Percentiles rank a stretch among this genome's conserved stretches.
phyloP scores from a whole-genome alignment of 768 basidiomycete species.

The Coprinopsis cinerea region DNA sequence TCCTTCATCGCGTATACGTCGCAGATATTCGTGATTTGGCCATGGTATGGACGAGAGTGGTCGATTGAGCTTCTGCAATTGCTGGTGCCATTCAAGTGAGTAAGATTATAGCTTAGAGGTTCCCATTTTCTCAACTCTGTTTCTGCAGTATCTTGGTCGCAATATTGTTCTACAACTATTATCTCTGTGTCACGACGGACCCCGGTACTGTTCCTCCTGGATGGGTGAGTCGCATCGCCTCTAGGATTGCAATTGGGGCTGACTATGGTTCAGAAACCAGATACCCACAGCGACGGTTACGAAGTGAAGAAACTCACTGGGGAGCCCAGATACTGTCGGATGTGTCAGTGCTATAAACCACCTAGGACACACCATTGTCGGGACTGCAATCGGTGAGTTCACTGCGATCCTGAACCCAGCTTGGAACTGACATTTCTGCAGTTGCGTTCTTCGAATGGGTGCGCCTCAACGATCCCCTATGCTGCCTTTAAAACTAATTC shows the following conservation, averaged over 20 bases:
- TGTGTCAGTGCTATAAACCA: constrained; percentile 81
- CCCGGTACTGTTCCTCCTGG: constrained; percentile 75
- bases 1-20: constrained; percentile 85
- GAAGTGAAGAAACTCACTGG: constrained; percentile 91
- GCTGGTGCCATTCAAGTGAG: constrained; percentile 90
- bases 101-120: constrained; percentile 5
- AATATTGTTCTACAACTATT: constrained; percentile 86
- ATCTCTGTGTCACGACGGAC: constrained; percentile 72
- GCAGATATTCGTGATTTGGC: constrained; percentile 87
- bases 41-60: constrained; percentile 79
- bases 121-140: constrained; percentile 10
- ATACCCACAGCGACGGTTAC: constrained; percentile 63
- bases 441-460: constrained; percentile 91
- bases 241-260: not conserved
- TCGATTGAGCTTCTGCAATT: constrained; percentile 70
- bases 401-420: not conserved
- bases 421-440: constrained; percentile 20
- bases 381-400: constrained; percentile 69
- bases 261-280: constrained; percentile 54
- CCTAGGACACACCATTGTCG: constrained; percentile 91
- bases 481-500: constrained; percentile 6
- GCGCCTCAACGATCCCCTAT: constrained; percentile 15
- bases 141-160: constrained; percentile 59
- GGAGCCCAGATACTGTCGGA: constrained; percentile 77
- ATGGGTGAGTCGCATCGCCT: constrained; percentile 42